phyloP scores from a whole-genome alignment of 2,329 filamentous ascomycete species.

The Leptodontidium sp. region DNA sequence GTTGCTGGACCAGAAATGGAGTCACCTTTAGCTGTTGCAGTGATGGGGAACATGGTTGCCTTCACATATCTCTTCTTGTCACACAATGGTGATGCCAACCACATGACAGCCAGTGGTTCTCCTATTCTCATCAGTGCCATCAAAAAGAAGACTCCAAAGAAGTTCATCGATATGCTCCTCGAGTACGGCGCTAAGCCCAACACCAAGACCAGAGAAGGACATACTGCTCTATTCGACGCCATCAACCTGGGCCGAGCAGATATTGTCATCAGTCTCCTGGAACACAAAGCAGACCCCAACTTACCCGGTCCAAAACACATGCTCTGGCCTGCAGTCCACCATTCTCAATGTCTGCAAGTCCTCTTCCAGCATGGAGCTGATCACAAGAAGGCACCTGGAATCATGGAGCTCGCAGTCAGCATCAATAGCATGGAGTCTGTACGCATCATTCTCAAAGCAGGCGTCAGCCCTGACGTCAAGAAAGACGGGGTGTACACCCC shows the following conservation, averaged over 20 bases:
- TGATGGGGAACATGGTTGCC: slow-evolving; percentile 60
- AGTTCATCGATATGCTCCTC: slow-evolving; percentile 66
- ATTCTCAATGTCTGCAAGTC: slow-evolving; percentile 64
- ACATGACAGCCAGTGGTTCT: slow-evolving; percentile 62
- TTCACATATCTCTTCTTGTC: slow-evolving; percentile 67
- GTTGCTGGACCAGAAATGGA: slow-evolving; percentile 59
- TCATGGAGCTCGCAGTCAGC: slow-evolving; percentile 70
- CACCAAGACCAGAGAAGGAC: slow-evolving; percentile 66
- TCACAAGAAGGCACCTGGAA: slow-evolving; percentile 64
- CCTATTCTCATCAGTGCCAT: slow-evolving; percentile 68
- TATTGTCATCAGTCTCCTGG: slow-evolving; percentile 60
- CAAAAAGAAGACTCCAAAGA: slow-evolving; percentile 62
- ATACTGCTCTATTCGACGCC: slow-evolving; percentile 69
- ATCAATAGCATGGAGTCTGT: slow-evolving; percentile 71
- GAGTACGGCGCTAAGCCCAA: slow-evolving; percentile 67
- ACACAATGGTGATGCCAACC: slow-evolving; percentile 66
- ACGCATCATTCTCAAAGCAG: slow-evolving; percentile 62
- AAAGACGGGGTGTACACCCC: slow-evolving; percentile 75
- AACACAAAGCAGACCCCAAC: slow-evolving; percentile 72
- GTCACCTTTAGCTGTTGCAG: slow-evolving; percentile 61
- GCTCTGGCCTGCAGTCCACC: slow-evolving; percentile 70
- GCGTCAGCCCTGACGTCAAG: slow-evolving; percentile 66
- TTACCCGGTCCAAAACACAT: slow-evolving; percentile 74
- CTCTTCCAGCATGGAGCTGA: slow-evolving; percentile 68
- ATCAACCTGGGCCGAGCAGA: slow-evolving; percentile 64